Evolutionary conservation across 2,329 filamentous ascomycete species (phyloP).

Genomic region (Penicillium sp.): DNA sequence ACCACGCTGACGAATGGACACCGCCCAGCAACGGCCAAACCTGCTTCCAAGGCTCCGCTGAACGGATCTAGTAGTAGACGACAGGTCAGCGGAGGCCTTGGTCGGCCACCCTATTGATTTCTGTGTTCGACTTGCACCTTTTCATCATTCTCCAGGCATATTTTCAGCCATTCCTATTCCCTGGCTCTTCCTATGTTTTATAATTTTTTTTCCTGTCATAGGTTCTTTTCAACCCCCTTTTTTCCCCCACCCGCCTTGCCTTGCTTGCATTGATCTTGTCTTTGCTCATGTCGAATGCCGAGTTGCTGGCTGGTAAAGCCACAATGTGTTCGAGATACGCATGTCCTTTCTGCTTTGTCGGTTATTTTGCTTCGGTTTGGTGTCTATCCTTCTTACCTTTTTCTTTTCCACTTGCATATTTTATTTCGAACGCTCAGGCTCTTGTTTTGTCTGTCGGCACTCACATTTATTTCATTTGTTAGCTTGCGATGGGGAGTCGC

Average conservation of each 20-base stretch:
- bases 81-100: slow-evolving; percentile 28
- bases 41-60: slow-evolving; percentile 9
- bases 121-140: slow-evolving; percentile 4
- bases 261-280: neutral
- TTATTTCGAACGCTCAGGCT: slow-evolving; percentile 1
- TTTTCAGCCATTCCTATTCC: slow-evolving; percentile 2
- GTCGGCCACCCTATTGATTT: slow-evolving; percentile 34
- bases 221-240: neutral
- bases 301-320: neutral
- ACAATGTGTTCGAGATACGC: neutral
- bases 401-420: slow-evolving; percentile 12
- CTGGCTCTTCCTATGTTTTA: slow-evolving; percentile 20
- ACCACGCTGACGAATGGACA: slow-evolving; percentile 17
- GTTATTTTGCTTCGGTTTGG: slow-evolving; percentile 7
- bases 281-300: neutral
- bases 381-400: slow-evolving; percentile 11
- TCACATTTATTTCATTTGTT: neutral
- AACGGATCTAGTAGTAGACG: slow-evolving; percentile 18
- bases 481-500: neutral
- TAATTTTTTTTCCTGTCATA: slow-evolving; percentile 4
- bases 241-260: neutral
- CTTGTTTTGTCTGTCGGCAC: neutral
- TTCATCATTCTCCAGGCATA: slow-evolving; percentile 2
- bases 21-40: slow-evolving; percentile 12
- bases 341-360: slow-evolving; percentile 2